Percentiles rank a stretch among this genome's conserved stretches.
phyloP scores from a whole-genome alignment of 768 basidiomycete genomes.

The Astraeus odoratus region DNA sequence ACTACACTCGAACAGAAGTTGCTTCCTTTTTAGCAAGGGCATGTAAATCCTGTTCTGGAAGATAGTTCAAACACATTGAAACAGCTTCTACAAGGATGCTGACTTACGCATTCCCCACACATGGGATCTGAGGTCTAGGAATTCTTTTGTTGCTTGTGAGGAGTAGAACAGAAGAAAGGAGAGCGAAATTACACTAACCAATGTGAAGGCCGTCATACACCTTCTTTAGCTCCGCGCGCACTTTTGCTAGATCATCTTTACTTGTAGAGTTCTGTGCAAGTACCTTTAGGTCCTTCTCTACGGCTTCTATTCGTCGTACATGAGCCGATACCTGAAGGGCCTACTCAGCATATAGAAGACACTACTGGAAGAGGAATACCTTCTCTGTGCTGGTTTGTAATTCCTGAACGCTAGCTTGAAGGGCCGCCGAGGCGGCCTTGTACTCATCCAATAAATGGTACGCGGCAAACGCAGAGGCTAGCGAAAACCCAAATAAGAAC shows the following conservation, averaged over 20 bases:
- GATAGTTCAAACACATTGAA: not conserved
- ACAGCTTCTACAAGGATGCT: not conserved
- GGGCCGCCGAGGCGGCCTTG: conserved; percentile 76
- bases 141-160: conserved; percentile 41
- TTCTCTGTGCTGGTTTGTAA: conserved; percentile 78
- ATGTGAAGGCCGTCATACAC: conserved; percentile 78
- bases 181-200: conserved; percentile 37
- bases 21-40: conserved; percentile 62
- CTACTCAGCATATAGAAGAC: not conserved
- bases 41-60: conserved; percentile 74
- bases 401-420: conserved; percentile 85
- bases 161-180: not conserved
- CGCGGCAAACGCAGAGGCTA: conserved; percentile 80
- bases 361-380: conserved; percentile 30
- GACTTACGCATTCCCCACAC: conserved; percentile 85
- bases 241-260: conserved; percentile 74
- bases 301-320: conserved; percentile 73
- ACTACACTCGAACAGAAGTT: conserved; percentile 50
- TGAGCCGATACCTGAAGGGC: conserved; percentile 66
- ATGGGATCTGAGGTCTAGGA: conserved; percentile 72
- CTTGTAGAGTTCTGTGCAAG: conserved; percentile 55
- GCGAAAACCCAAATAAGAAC: conserved; percentile 84
- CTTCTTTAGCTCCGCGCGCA: conserved; percentile 82
- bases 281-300: conserved; percentile 84
- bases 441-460: conserved; percentile 90